Conservation (phyloP, 139 green algal species). For the Tetradesmus obliquus region DNA sequence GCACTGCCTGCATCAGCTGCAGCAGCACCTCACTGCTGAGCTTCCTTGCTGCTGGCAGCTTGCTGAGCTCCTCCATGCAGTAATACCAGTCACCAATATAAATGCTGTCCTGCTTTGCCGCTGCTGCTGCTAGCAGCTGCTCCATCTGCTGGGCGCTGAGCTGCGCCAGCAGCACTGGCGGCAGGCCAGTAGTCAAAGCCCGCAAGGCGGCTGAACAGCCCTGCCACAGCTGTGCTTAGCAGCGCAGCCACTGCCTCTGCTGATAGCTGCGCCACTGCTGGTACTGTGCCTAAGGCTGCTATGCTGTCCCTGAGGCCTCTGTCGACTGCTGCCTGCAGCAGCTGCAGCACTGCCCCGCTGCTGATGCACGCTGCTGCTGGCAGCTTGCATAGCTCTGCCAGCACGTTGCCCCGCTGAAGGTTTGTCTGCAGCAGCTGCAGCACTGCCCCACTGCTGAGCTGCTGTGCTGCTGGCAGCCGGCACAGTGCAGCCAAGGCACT, state of each 20-base stretch:
- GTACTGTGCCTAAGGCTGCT: too few species aligned
- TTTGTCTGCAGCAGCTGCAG: background rate
- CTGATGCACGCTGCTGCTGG: too few species aligned
- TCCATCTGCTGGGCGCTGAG: background rate
- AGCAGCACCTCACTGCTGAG: background rate
- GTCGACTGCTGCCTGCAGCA: background rate
- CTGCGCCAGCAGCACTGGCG: background rate
- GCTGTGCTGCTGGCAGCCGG: background rate
- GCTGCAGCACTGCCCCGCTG: too few species aligned
- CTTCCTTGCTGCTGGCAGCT: background rate
- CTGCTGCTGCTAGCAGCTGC: too few species aligned
- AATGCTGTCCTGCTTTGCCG: background rate
- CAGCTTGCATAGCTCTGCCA: background rate
- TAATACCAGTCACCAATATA: background rate
- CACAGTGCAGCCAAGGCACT: background rate
- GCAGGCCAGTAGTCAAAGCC: background rate
- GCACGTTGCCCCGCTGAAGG: background rate
- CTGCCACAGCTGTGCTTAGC: background rate
- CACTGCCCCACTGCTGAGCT: background rate
- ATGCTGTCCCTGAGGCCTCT: too few species aligned
- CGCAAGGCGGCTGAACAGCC: too few species aligned
- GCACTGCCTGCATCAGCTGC: background rate
- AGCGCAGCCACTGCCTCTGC: too few species aligned
- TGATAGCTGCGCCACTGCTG: too few species aligned
- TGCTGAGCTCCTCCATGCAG: background rate